Conservation (phyloP, 2,329 filamentous ascomycete genomes). For the Fusarium kyushuense region DNA sequence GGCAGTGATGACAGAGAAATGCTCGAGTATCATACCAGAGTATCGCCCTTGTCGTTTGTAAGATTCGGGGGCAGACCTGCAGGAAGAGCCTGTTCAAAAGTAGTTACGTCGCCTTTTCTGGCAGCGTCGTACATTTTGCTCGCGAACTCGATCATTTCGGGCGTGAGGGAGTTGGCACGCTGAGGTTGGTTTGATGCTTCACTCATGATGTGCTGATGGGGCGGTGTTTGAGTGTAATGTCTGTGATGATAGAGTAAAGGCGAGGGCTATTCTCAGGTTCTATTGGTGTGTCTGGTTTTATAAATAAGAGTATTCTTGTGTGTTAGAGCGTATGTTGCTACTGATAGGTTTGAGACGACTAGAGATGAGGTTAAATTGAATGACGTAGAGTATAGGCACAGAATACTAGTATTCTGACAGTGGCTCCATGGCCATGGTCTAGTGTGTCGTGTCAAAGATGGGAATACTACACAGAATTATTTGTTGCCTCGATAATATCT, state of each 20-base stretch:
- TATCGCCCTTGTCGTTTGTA: constrained; percentile 80
- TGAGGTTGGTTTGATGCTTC: constrained; percentile 29
- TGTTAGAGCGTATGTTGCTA: background rate
- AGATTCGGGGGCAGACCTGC: constrained; percentile 76
- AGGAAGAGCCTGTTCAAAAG: constrained; percentile 72
- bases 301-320: background rate
- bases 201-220: constrained; percentile 24
- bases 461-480: background rate
- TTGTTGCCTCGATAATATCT: background rate
- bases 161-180: constrained; percentile 59
- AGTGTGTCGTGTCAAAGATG: background rate
- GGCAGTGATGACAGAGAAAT: background rate
- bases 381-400: constrained; percentile 27
- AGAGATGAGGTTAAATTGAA: constrained; percentile 11
- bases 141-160: constrained; percentile 75
- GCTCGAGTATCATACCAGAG: constrained; percentile 62
- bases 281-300: background rate
- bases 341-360: background rate
- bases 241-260: background rate
- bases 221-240: background rate
- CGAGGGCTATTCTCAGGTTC: background rate
- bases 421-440: background rate
- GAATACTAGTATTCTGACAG: background rate
- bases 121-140: constrained; percentile 75
- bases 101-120: constrained; percentile 66